phyloP scores from a whole-genome alignment of 371 early-diverging fungal species.

The Dentiscutata heterogama region DNA sequence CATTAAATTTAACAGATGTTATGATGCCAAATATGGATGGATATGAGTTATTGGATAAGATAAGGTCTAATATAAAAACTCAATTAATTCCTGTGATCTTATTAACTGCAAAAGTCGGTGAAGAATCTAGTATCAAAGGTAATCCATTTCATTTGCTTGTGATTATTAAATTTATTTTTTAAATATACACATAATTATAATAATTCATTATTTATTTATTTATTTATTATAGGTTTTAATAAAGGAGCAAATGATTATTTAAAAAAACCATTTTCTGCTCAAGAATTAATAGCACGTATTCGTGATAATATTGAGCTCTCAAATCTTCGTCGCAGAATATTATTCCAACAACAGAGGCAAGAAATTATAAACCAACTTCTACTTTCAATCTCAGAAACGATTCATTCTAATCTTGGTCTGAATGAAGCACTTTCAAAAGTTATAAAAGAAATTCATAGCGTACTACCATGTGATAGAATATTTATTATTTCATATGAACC shows the following conservation, averaged over 20 bases:
- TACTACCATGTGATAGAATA: slow-evolving; percentile 58
- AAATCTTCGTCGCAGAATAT: slow-evolving; percentile 54
- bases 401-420: slow-evolving; percentile 52
- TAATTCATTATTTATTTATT: neutral
- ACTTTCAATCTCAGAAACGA: slow-evolving; percentile 53
- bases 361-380: slow-evolving; percentile 54
- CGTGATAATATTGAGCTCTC: slow-evolving; percentile 56
- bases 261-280: slow-evolving; percentile 61
- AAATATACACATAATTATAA: no score
- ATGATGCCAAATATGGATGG: slow-evolving; percentile 67
- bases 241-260: slow-evolving; percentile 61
- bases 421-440: slow-evolving; percentile 51
- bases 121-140: slow-evolving; percentile 58
- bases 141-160: neutral
- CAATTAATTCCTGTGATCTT: slow-evolving; percentile 61
- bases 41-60: slow-evolving; percentile 52
- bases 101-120: slow-evolving; percentile 60
- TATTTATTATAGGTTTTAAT: slow-evolving; percentile 51
- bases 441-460: slow-evolving; percentile 50
- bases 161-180: no score
- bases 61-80: slow-evolving; percentile 51
- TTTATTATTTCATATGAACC: slow-evolving; percentile 47
- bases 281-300: slow-evolving; percentile 63
- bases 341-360: slow-evolving; percentile 52
- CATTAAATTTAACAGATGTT: slow-evolving; percentile 49